A percentile compares a stretch with the other conserved stretches of the same genome.
phyloP scores from a whole-genome alignment of 257 asterid species.

The Vinca minor region DNA sequence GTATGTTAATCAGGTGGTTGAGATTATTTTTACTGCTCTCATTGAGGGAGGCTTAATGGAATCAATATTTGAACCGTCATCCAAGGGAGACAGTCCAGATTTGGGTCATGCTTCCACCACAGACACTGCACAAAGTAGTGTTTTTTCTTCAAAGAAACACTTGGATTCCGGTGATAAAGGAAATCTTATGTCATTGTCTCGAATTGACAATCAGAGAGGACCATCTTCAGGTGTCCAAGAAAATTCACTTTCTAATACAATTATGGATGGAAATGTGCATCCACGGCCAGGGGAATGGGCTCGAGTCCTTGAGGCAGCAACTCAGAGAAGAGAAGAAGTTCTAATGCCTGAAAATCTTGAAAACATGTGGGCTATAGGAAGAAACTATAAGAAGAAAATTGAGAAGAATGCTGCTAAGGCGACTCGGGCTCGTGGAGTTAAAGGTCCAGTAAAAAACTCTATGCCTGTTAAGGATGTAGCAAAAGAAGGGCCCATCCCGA shows the following conservation, averaged over 20 bases:
- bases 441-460: slow-evolving; percentile 21
- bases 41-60: slow-evolving; percentile 47
- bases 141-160: slow-evolving; percentile 29
- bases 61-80: slow-evolving; percentile 29
- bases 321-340: slow-evolving; percentile 97
- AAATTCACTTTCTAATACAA: slow-evolving; percentile 26
- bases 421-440: slow-evolving; percentile 27
- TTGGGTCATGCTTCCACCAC: slow-evolving; percentile 26
- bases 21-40: slow-evolving; percentile 57
- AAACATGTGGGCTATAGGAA: slow-evolving; percentile 95
- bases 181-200: slow-evolving; percentile 30
- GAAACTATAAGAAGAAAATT: slow-evolving; percentile 83
- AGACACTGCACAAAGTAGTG: slow-evolving; percentile 39
- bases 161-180: slow-evolving; percentile 30
- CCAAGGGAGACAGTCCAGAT: slow-evolving; percentile 32
- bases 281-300: slow-evolving; percentile 84
- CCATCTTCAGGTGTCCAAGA: slow-evolving; percentile 26
- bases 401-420: slow-evolving; percentile 41
- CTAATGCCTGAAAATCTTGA: slow-evolving; percentile 98
- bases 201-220: slow-evolving; percentile 34
- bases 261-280: slow-evolving; percentile 37
- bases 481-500: slow-evolving; percentile 27
- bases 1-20: slow-evolving; percentile 91
- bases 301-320: slow-evolving; percentile 78
- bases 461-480: slow-evolving; percentile 25